These are phyloP conservation scores for Gnaphalium uliginosum DNA, from an alignment of 129 eudicot genomes.

Conservation along the genomic window DNA sequence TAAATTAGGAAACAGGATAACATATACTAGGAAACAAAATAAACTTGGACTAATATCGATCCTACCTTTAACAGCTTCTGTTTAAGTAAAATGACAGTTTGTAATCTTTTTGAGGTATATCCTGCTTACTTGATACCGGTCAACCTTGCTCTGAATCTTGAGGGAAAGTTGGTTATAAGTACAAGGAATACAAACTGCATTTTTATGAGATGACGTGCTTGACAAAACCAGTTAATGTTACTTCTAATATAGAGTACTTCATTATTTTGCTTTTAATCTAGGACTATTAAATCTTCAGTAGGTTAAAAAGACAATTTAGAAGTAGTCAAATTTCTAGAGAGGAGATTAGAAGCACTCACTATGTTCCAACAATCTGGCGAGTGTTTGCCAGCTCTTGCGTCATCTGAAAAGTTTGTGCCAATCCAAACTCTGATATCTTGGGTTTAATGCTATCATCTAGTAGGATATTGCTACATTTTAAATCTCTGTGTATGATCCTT, in stretches of 20 bases:
- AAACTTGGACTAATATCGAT: no score
- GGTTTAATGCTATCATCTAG: conserved; percentile 41
- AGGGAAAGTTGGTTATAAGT: background rate
- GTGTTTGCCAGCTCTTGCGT: conserved; percentile 39
- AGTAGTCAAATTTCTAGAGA: background rate
- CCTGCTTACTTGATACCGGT: no score
- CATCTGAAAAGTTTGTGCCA: conserved; percentile 38
- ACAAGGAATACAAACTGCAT: background rate
- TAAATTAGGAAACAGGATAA: no score
- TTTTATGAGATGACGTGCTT: background rate
- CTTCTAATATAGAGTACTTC: no score
- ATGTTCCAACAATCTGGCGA: conserved; percentile 35
- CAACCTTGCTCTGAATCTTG: no score
- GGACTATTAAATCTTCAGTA: background rate
- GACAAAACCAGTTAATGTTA: no score
- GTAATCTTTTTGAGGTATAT: background rate
- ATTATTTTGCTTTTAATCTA: no score
- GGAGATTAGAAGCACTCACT: conserved; percentile 16
- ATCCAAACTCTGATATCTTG: conserved; percentile 47
- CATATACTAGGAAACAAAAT: no score
- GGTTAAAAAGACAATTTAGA: background rate
- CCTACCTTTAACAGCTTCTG: no score
- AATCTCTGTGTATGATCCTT: conserved; percentile 41
- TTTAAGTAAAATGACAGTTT: background rate
- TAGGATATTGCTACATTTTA: conserved; percentile 41